Evolutionary conservation across 2,329 filamentous ascomycete species (phyloP), one percentile per base, ranked within the genome.

Genomic region (Plenodomus lindquistii): DNA sequence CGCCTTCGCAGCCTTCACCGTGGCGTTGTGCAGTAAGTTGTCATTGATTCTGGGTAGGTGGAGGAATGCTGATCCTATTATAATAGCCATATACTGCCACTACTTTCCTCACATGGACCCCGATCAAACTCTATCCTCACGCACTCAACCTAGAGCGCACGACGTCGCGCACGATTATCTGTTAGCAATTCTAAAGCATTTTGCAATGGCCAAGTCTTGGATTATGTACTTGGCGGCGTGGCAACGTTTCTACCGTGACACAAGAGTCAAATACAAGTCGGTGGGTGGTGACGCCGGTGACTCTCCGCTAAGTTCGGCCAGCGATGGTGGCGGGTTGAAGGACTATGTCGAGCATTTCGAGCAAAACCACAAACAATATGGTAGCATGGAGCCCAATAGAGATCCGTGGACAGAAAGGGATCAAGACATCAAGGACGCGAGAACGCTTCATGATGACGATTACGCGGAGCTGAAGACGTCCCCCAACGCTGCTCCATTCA

Each of bases 31-130:
- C 15, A 84, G 72, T 73, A 62, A 54, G 70, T 60, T 11, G 1
- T 27, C 56, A 61, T 18, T 31, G 6, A 13, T 31, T 4, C 10
- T 8, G 27, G 11, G n/a, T n/a, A n/a, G n/a, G n/a, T n/a, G n/a
- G 11, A 31, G 4, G 27, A 31, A 31, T 31, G 10, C 11, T 31
- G 4, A 15, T 13, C 15, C 10, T 11, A 60, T 3, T 2, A 16
- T 2, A n/a, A 0, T 34, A 72, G 75, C 84, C 27, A 77, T 88
- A 2, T 90, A 89, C 64, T 83, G 82, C 10, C 76, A 79, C 37
- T 82, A 85, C 60, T 90, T 89, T 47, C 84, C 85, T 0, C 79
- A 82, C 48, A 88, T 90, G 84, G 87, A 90, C 57, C 75, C 75
- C 1, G 72, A 80, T 10, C 71, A 75, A 2, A 80, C 81, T 61